Percentiles rank a stretch among this genome's conserved stretches.
Evolutionary conservation across 23 red algal genomes (phyloP).

Genomic region (Gracilaria gracilis): DNA sequence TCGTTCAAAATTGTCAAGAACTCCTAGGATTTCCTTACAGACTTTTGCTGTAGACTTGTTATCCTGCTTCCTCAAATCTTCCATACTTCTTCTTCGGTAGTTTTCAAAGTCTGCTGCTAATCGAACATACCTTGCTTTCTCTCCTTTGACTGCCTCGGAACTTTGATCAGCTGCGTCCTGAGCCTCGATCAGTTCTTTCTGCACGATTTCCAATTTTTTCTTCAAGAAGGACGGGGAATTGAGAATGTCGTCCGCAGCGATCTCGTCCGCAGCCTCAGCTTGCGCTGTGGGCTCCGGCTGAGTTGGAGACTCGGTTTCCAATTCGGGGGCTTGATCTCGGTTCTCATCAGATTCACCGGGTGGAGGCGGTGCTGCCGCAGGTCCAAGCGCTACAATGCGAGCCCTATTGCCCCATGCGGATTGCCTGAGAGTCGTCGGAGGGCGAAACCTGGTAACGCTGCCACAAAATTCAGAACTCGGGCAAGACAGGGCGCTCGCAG

Average conservation of each 20-base stretch:
- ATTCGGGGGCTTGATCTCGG: constrained; percentile 9
- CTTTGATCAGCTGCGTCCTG: constrained; percentile 33
- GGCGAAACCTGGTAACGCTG: neutral
- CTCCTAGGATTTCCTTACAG: constrained; percentile 70
- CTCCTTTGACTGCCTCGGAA: constrained; percentile 46
- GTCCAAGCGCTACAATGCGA: constrained; percentile 52
- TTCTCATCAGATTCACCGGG: constrained; percentile 27
- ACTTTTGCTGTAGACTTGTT: constrained; percentile 70
- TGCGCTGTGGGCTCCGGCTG: constrained; percentile 21
- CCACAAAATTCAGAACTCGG: neutral
- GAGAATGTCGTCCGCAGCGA: constrained; percentile 81
- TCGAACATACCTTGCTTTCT: constrained; percentile 88
- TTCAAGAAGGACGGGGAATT: constrained; percentile 86
- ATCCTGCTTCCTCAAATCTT: constrained; percentile 72
- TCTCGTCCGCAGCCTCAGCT: constrained; percentile 36
- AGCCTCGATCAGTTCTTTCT: constrained; percentile 73
- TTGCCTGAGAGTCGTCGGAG: neutral
- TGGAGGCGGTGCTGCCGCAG: constrained; percentile 39
- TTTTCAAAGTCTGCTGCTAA: constrained; percentile 98
- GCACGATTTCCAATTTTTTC: constrained; percentile 89
- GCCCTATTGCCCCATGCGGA: neutral
- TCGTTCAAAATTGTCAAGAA: constrained; percentile 97
- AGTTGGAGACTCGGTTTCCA: constrained; percentile 24
- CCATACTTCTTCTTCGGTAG: constrained; percentile 79
- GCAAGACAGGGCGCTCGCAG: neutral